phyloP scores from a whole-genome alignment of 2,329 filamentous ascomycete genomes.

The Acarospora socialis region DNA sequence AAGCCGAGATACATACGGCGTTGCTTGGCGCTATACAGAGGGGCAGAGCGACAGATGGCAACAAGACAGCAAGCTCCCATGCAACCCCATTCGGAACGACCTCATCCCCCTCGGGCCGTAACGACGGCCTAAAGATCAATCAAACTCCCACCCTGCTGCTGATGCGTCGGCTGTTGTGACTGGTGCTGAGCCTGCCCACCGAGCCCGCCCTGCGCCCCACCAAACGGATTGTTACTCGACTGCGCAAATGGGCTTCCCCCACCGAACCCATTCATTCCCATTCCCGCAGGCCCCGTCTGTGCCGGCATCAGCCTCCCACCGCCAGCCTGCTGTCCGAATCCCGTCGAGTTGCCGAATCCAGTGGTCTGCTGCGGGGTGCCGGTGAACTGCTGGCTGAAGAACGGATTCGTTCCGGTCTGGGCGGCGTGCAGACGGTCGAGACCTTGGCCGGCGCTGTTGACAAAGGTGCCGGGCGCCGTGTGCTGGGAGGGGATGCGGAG shows the following conservation, averaged over 20 bases:
- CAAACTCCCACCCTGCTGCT: constrained; percentile 39
- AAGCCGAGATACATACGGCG: no score
- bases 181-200: constrained; percentile 33
- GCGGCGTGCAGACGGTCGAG: constrained; percentile 53
- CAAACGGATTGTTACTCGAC: constrained; percentile 40
- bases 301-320: constrained; percentile 31
- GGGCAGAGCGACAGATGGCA: no score
- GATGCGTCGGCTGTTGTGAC: constrained; percentile 29
- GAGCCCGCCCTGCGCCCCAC: no score
- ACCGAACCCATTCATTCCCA: constrained; percentile 26
- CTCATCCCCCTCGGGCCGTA: no score
- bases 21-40: no score
- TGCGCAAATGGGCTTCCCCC: constrained; percentile 27
- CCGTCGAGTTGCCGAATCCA: constrained; percentile 26
- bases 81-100: no score
- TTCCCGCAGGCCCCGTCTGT: constrained; percentile 36
- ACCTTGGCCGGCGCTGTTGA: constrained; percentile 87
- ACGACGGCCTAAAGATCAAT: constrained; percentile 50
- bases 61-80: no score
- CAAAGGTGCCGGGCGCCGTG: constrained; percentile 87
- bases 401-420: constrained; percentile 74
- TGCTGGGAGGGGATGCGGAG: constrained; percentile 91
- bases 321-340: constrained; percentile 11
- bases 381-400: constrained; percentile 70
- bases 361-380: constrained; percentile 36